These are phyloP conservation scores for Friedmanniomyces endolithicus DNA, from an alignment of 495 filamentous ascomycete genomes.

Conservation along the genomic window DNA sequence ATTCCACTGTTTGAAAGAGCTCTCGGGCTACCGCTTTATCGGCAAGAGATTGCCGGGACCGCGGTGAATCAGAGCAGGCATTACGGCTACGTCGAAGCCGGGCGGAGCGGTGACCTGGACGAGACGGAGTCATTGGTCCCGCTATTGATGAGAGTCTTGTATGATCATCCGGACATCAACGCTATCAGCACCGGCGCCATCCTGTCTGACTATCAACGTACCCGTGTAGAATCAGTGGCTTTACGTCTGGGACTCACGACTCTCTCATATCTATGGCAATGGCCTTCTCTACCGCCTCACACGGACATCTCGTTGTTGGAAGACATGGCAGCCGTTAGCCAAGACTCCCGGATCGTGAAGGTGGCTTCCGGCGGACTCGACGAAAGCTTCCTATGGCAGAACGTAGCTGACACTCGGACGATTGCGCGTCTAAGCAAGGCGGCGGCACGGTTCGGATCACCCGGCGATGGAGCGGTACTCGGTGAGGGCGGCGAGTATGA, in stretches of 20 bases:
- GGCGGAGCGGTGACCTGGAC: constrained; percentile 34
- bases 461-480: constrained; percentile 55
- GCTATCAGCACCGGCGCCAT: constrained; percentile 87
- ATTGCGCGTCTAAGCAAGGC: constrained; percentile 45
- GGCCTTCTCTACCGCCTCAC: constrained; percentile 51
- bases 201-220: constrained; percentile 88
- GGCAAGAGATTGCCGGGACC: constrained; percentile 54
- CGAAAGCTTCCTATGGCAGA: constrained; percentile 67
- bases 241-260: constrained; percentile 62
- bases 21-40: constrained; percentile 67
- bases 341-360: constrained; percentile 84
- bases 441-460: constrained; percentile 56
- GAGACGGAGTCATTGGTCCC: constrained; percentile 80
- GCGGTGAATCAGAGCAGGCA: constrained; percentile 53
- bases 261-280: constrained; percentile 84
- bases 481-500: constrained; percentile 97
- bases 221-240: constrained; percentile 80
- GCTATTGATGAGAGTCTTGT: constrained; percentile 51
- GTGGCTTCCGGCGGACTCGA: constrained; percentile 84
- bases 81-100: constrained; percentile 32
- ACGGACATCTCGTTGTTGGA: constrained; percentile 46
- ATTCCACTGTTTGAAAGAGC: constrained; percentile 75
- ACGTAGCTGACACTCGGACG: constrained; percentile 47
- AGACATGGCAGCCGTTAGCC: constrained; percentile 65
- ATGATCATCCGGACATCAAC: constrained; percentile 59